Evolutionary conservation across 1,284 basidiomycete species (phyloP).

Genomic region (Sporisorium reilianum): DNA sequence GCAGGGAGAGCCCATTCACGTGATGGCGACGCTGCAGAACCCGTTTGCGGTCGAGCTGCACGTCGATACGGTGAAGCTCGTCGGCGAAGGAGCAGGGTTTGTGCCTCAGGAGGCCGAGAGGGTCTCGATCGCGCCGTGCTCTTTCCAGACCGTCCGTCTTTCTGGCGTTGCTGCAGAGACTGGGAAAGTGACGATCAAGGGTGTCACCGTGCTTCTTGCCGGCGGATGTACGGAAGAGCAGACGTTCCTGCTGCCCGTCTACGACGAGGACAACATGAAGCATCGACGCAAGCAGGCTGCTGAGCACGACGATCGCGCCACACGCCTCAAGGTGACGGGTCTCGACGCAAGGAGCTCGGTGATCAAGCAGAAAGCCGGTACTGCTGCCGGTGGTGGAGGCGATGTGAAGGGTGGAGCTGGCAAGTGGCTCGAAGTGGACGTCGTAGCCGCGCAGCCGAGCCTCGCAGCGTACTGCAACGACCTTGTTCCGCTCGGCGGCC

Average conservation of each 20-base stretch:
- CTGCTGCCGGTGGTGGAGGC: not conserved
- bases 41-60: slow-evolving; percentile 91
- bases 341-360: slow-evolving; percentile 74
- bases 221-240: slow-evolving; percentile 75
- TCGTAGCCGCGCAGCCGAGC: slow-evolving; percentile 86
- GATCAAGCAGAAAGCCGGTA: slow-evolving; percentile 29
- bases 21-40: slow-evolving; percentile 87
- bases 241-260: slow-evolving; percentile 82
- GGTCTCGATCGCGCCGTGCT: slow-evolving; percentile 79
- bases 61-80: slow-evolving; percentile 81
- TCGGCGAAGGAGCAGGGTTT: slow-evolving; percentile 84
- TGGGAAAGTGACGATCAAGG: slow-evolving; percentile 80
- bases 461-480: slow-evolving; percentile 87
- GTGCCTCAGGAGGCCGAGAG: slow-evolving; percentile 72
- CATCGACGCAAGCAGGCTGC: slow-evolving; percentile 74
- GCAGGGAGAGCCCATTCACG: slow-evolving; percentile 84
- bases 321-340: slow-evolving; percentile 78
- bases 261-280: slow-evolving; percentile 80
- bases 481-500: slow-evolving; percentile 82
- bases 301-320: slow-evolving; percentile 75
- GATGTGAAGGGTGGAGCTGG: not conserved
- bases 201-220: slow-evolving; percentile 81
- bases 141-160: slow-evolving; percentile 80
- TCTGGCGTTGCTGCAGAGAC: slow-evolving; percentile 77
- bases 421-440: slow-evolving; percentile 76